Percentiles rank a stretch among this genome's conserved stretches.
phyloP scores from a whole-genome alignment of 2,329 filamentous ascomycete genomes.

The Celoporthe dispersa region DNA sequence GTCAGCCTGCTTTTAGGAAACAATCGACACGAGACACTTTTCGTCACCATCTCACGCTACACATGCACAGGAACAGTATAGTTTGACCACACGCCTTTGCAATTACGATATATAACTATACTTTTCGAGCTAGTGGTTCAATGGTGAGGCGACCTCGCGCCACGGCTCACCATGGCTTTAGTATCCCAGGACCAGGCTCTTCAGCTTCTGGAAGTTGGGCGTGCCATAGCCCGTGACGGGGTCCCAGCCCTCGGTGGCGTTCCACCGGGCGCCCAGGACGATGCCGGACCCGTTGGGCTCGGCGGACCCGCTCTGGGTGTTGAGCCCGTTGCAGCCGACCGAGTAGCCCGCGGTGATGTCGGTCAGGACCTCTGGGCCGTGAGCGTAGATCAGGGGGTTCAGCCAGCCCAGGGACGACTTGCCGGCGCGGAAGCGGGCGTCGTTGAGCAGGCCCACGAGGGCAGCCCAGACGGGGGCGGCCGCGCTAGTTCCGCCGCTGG shows the following conservation, averaged over 20 bases:
- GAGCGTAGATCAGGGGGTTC: constrained; percentile 37
- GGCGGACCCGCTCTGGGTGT: constrained; percentile 11
- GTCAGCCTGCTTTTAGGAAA: no score
- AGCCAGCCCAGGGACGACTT: constrained; percentile 48
- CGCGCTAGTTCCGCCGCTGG: constrained; percentile 41
- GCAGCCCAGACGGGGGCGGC: constrained; percentile 56
- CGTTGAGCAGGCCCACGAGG: constrained; percentile 58
- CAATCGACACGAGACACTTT: no score
- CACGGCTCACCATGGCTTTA: background rate
- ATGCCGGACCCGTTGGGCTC: constrained; percentile 11
- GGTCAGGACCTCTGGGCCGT: constrained; percentile 30
- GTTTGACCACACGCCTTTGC: background rate
- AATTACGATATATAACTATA: background rate
- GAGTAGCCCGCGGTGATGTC: constrained; percentile 31
- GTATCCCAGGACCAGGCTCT: constrained; percentile 10
- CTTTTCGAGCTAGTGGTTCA: background rate
- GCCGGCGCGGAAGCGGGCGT: constrained; percentile 49
- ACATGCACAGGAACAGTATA: background rate
- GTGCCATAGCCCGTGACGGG: constrained; percentile 18
- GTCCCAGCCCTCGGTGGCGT: constrained; percentile 21
- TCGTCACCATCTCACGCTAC: no score
- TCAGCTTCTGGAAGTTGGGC: constrained; percentile 21
- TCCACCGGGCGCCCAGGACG: constrained; percentile 21
- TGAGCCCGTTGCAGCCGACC: constrained; percentile 19
- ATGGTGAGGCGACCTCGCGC: background rate